A percentile compares a stretch with the other conserved stretches of the same genome.
Conservation (phyloP, 306 rosid genomes). For the Medicago arabica region DNA sequence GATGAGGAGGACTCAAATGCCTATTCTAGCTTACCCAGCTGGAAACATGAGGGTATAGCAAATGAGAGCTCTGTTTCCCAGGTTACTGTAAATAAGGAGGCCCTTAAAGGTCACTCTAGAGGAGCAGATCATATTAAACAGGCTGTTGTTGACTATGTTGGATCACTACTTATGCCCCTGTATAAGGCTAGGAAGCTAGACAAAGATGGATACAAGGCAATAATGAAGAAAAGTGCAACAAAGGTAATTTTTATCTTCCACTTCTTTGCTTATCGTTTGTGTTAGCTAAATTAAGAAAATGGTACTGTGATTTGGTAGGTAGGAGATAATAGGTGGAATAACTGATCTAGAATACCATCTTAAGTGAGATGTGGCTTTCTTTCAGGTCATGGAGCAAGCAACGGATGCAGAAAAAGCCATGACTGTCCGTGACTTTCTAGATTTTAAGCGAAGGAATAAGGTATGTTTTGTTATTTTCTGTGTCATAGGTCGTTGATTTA, state of each 20-base stretch:
- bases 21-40: constrained; percentile 66
- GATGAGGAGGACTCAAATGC: constrained; percentile 97
- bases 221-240: constrained; percentile 98
- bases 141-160: constrained; percentile 98
- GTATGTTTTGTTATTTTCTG: constrained; percentile 49
- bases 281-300: constrained; percentile 32
- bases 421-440: constrained; percentile 86
- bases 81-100: constrained; percentile 82
- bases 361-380: constrained; percentile 18
- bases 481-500: constrained; percentile 19
- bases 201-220: constrained; percentile 95
- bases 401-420: constrained; percentile 93
- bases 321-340: constrained; percentile 28
- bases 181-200: constrained; percentile 95
- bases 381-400: constrained; percentile 98
- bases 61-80: constrained; percentile 96
- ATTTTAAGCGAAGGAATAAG: constrained; percentile 95
- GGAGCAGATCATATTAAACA: constrained; percentile 96
- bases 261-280: constrained; percentile 32
- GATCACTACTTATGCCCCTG: constrained; percentile 95
- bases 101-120: constrained; percentile 61
- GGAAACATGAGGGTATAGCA: constrained; percentile 73
- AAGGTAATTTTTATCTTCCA: constrained; percentile 63
- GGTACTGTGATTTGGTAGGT: constrained; percentile 31
- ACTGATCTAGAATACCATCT: constrained; percentile 34